A percentile compares a stretch with the other conserved stretches of the same genome.
Conservation (phyloP, 768 basidiomycete genomes). For the Lactarius vividus region DNA sequence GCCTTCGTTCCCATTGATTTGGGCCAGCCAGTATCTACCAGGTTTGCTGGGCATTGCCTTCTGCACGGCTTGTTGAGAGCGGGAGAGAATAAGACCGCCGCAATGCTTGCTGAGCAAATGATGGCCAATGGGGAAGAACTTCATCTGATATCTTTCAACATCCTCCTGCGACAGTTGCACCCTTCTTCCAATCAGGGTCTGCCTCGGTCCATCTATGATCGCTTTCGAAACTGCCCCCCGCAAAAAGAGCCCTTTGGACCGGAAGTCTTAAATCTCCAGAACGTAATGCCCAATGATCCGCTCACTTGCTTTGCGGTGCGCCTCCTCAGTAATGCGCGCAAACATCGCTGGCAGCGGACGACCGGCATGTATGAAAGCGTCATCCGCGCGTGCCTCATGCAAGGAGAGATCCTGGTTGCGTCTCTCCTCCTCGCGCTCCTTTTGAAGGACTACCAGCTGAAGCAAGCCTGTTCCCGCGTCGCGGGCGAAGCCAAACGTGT, state of each 20-base stretch:
- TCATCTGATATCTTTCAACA: conserved; percentile 48
- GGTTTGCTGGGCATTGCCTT: conserved; percentile 59
- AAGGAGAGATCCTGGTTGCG: conserved; percentile 78
- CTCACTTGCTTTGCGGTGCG: conserved; percentile 50
- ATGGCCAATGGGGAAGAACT: conserved; percentile 53
- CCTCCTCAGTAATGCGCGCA: conserved; percentile 52
- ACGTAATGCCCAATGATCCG: conserved; percentile 39
- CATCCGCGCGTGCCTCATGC: conserved; percentile 62
- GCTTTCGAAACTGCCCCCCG: not conserved
- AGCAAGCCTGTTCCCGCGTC: conserved; percentile 30
- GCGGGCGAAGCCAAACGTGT: conserved; percentile 30
- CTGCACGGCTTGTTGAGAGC: conserved; percentile 61
- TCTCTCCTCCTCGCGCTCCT: conserved; percentile 65
- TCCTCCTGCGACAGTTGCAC: conserved; percentile 36
- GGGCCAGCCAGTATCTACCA: conserved; percentile 50
- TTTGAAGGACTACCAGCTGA: conserved; percentile 59
- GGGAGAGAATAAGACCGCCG: conserved; percentile 48
- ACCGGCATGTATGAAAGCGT: conserved; percentile 59
- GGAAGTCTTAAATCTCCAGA: conserved; percentile 34
- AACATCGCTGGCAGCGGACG: conserved; percentile 53
- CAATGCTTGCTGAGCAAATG: conserved; percentile 48
- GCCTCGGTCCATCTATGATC: not conserved
- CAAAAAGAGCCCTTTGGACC: conserved; percentile 20
- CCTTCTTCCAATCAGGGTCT: conserved; percentile 25
- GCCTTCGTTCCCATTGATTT: conserved; percentile 47